Conservation (phyloP, 768 basidiomycete genomes). For the Lactarius psammicola region DNA sequence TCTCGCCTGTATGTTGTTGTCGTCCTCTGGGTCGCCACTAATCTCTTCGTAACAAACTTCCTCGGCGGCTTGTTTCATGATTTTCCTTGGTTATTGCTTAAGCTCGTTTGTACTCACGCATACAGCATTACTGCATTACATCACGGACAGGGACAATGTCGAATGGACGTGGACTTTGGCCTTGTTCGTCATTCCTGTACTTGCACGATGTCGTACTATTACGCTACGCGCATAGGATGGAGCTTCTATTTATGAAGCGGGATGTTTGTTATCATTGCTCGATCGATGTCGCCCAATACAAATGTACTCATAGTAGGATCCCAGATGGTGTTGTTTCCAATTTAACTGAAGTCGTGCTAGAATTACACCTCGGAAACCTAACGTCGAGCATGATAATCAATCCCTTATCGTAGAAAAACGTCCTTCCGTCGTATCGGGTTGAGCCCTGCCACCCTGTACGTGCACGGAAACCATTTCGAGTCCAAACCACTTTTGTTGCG, state of each 20-base stretch:
- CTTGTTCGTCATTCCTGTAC: conserved; percentile 52
- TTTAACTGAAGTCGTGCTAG: no score
- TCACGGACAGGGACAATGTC: conserved; percentile 46
- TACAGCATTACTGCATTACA: conserved; percentile 35
- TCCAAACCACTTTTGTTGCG: no score
- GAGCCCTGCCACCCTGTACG: no score
- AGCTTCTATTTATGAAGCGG: conserved; percentile 7
- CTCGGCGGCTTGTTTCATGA: background rate
- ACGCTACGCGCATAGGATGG: conserved; percentile 16
- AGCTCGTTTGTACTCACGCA: conserved; percentile 31
- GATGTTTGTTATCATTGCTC: conserved; percentile 9
- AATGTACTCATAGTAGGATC: background rate
- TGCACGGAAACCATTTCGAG: no score
- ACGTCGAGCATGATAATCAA: no score
- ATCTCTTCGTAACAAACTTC: conserved; percentile 3
- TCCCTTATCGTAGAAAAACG: no score
- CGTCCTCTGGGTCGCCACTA: conserved; percentile 13
- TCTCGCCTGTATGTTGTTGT: background rate
- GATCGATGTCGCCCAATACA: conserved; percentile 1
- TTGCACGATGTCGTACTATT: conserved; percentile 33
- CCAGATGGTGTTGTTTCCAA: no score
- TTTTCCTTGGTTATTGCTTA: conserved; percentile 20
- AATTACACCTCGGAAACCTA: no score
- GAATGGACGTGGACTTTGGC: conserved; percentile 56
- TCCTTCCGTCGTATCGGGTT: no score